These are phyloP conservation scores for Hyphopichia wangnamkhiaoensis DNA, from an alignment of 1,139 yeast species.

Conservation along the genomic window DNA sequence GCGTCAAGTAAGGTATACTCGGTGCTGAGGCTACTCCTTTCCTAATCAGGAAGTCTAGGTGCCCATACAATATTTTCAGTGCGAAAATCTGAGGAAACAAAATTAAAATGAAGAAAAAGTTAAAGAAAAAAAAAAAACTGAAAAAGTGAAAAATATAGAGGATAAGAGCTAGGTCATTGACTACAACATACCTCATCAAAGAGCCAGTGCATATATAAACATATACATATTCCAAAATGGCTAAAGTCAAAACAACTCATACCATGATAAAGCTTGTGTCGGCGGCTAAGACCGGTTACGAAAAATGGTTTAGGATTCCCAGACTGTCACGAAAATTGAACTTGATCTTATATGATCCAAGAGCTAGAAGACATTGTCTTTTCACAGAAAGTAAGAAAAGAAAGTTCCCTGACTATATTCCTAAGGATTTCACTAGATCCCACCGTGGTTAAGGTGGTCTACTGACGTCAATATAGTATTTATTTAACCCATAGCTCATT, in stretches of 20 bases:
- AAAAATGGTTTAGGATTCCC: constrained; percentile 77
- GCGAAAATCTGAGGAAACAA: background rate
- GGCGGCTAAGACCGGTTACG: constrained; percentile 84
- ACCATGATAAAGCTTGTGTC: constrained; percentile 65
- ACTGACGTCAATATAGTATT: no score
- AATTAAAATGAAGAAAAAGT: background rate
- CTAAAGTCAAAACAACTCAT: constrained; percentile 44
- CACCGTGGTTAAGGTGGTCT: constrained; percentile 18
- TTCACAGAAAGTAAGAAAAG: constrained; percentile 89
- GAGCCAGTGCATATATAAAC: no score
- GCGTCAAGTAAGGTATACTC: constrained; percentile 1
- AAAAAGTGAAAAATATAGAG: background rate
- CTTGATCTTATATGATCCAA: constrained; percentile 88
- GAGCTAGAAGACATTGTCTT: constrained; percentile 70
- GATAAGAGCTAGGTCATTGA: background rate
- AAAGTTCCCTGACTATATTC: constrained; percentile 63
- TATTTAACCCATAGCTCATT: background rate
- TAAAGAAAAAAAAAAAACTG: background rate
- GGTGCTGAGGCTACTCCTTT: background rate
- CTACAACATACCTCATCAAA: background rate
- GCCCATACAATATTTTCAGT: constrained; percentile 3
- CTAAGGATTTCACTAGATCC: constrained; percentile 62
- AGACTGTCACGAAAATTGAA: constrained; percentile 78
- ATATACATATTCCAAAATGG: constrained; percentile 29
- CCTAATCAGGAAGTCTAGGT: constrained; percentile 19